phyloP scores from a whole-genome alignment of 208 protist genomes.

The Crithidia bombi region DNA sequence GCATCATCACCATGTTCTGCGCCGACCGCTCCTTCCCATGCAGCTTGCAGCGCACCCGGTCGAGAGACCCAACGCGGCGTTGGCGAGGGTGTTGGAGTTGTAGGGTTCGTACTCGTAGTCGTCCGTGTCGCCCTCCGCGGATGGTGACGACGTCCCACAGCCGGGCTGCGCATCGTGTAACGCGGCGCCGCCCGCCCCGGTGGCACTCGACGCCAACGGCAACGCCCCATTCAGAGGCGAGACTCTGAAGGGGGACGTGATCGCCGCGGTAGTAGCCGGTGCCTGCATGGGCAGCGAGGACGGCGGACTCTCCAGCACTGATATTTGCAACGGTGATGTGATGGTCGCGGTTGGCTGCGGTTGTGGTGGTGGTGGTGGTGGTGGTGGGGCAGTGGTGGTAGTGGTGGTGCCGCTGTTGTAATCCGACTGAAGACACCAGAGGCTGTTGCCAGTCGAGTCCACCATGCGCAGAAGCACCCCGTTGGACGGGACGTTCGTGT shows the following conservation, averaged over 20 bases:
- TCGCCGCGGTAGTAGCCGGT: not conserved
- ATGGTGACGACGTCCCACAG: slow-evolving; percentile 3
- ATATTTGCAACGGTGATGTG: slow-evolving; percentile 4
- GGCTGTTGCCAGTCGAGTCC: slow-evolving; percentile 5
- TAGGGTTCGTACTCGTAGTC: slow-evolving; percentile 40
- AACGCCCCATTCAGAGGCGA: too few relatives aligned
- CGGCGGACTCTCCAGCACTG: not conserved
- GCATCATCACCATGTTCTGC: slow-evolving; percentile 46
- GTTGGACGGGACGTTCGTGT: slow-evolving; percentile 7
- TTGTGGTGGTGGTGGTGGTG: slow-evolving; percentile 8
- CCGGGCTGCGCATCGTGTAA: not conserved
- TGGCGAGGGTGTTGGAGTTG: slow-evolving; percentile 34
- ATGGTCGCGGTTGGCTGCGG: not conserved
- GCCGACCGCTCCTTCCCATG: slow-evolving; percentile 41
- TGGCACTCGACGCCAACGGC: not conserved
- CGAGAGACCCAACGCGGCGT: slow-evolving; percentile 33
- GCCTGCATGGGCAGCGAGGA: not conserved
- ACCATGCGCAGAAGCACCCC: slow-evolving; percentile 14
- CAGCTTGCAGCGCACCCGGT: slow-evolving; percentile 34
- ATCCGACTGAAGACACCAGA: slow-evolving; percentile 17
- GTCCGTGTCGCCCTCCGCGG: slow-evolving; percentile 1
- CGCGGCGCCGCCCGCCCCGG: not conserved
- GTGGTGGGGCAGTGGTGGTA: not conserved
- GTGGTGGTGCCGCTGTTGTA: not conserved
- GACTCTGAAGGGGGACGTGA: slow-evolving; percentile 2